Evolutionary conservation across 306 rosid genomes (phyloP).

Genomic region (Herpetospermum pedunculosum): DNA sequence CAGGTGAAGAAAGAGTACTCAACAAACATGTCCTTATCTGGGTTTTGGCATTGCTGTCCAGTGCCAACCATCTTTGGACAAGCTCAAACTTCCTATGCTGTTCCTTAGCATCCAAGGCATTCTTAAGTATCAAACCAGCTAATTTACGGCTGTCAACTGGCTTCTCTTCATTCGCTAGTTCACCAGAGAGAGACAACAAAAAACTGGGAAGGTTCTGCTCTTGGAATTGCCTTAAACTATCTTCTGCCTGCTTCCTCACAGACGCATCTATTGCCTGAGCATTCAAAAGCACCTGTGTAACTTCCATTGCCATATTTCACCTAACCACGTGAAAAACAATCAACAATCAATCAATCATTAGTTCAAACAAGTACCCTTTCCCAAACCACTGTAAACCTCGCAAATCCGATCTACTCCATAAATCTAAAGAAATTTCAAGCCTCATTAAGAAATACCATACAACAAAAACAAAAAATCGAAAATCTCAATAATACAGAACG

Average conservation of each 20-base stretch:
- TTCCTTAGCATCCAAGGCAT: slow-evolving; percentile 89
- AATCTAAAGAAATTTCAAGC: neutral
- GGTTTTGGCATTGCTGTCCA: slow-evolving; percentile 51
- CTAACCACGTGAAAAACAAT: neutral
- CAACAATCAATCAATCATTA: neutral
- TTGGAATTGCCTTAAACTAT: slow-evolving; percentile 67
- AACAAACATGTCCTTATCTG: slow-evolving; percentile 67
- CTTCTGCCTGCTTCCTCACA: slow-evolving; percentile 79
- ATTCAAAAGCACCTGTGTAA: slow-evolving; percentile 78
- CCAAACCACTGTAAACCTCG: neutral
- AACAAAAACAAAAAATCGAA: neutral
- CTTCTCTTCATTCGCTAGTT: slow-evolving; percentile 80
- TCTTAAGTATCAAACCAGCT: slow-evolving; percentile 83
- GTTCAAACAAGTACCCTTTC: neutral
- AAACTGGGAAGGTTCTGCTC: slow-evolving; percentile 84
- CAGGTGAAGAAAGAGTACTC: slow-evolving; percentile 59
- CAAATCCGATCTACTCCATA: neutral
- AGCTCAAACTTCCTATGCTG: slow-evolving; percentile 76
- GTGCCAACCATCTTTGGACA: slow-evolving; percentile 67
- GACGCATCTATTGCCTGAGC: slow-evolving; percentile 79
- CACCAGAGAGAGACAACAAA: slow-evolving; percentile 78
- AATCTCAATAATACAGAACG: neutral
- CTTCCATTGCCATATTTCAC: slow-evolving; percentile 65
- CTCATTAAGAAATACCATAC: neutral
- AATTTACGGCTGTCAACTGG: slow-evolving; percentile 76